Conservation (phyloP, 106 monocot species). For the Gastrodia elata region DNA sequence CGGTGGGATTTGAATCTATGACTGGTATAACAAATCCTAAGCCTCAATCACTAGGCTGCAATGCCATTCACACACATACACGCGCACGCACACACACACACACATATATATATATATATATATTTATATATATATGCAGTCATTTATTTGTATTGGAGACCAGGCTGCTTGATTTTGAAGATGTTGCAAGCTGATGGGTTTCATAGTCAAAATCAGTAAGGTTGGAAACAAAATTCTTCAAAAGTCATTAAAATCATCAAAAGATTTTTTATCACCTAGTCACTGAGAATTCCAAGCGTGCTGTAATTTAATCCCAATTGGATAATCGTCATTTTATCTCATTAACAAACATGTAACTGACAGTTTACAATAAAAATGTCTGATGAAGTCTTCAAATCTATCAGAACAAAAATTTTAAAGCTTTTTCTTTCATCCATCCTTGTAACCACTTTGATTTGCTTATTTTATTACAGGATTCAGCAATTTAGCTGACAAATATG, state of each 20-base stretch:
- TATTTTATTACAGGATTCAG: conserved; percentile 49
- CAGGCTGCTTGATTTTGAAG: too few species aligned
- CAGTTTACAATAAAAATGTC: background rate
- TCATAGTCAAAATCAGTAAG: too few species aligned
- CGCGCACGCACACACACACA: too few species aligned
- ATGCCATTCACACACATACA: too few species aligned
- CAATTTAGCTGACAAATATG: conserved; percentile 64
- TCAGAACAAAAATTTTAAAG: background rate
- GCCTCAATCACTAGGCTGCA: too few species aligned
- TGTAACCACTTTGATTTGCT: background rate
- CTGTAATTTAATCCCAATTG: background rate
- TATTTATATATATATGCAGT: too few species aligned
- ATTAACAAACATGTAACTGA: background rate
- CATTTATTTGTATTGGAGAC: too few species aligned
- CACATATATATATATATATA: too few species aligned
- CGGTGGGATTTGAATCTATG: too few species aligned
- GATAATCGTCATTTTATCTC: background rate
- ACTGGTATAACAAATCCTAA: too few species aligned
- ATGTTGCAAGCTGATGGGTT: too few species aligned
- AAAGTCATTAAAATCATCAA: background rate
- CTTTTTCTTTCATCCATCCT: background rate
- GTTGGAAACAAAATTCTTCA: too few species aligned
- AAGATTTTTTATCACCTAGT: background rate
- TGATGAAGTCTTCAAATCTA: background rate
- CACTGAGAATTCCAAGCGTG: background rate